Evolutionary conservation across 345 rosid genomes (phyloP).

Genomic region (Populus pruinosa): DNA sequence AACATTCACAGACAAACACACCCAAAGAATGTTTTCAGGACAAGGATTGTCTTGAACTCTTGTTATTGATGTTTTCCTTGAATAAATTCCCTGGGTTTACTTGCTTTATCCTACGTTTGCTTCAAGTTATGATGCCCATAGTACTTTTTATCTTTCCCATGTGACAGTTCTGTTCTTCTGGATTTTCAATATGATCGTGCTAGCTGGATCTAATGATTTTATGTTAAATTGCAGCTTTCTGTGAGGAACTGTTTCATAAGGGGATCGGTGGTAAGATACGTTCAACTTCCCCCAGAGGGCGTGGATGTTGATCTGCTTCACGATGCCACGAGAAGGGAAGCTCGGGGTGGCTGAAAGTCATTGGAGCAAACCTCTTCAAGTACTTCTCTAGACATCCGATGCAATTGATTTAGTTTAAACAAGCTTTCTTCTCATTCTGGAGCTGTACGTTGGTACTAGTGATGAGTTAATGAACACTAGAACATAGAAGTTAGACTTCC

Average conservation of each 20-base stretch:
- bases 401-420: conserved; percentile 22
- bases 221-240: conserved; percentile 63
- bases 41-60: not conserved
- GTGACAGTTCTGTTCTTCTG: not conserved
- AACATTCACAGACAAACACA: not conserved
- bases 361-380: not conserved
- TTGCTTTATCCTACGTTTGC: not conserved
- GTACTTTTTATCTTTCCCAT: not conserved
- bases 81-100: not conserved
- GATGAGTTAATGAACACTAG: not conserved
- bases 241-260: conserved; percentile 98
- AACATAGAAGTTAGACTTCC: not conserved
- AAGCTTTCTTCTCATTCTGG: conserved; percentile 11
- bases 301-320: conserved; percentile 96
- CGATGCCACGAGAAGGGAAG: conserved; percentile 99
- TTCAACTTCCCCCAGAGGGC: conserved; percentile 91
- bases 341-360: conserved; percentile 73
- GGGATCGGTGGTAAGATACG: conserved; percentile 98
- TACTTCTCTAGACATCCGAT: conserved; percentile 15
- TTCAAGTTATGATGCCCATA: not conserved
- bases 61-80: not conserved
- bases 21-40: not conserved
- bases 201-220: conserved; percentile 9
- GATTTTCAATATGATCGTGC: not conserved
- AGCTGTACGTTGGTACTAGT: not conserved